A percentile compares a stretch with the other conserved stretches of the same genome.
Conservation (phyloP, 805 yeast species). For the Tetrapisispora arboricola region DNA sequence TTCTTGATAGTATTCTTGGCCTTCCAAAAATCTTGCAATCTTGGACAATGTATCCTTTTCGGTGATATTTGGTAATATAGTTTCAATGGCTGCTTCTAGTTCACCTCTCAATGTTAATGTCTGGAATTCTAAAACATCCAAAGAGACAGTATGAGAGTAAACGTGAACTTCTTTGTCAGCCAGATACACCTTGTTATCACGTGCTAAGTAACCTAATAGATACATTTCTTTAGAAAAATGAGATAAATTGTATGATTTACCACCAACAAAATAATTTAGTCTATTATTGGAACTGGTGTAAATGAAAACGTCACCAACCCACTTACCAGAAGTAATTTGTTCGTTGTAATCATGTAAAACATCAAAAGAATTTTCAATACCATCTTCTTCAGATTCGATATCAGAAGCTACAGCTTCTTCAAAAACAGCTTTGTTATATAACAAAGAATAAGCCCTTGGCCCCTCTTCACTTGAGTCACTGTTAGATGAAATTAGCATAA, state of each 20-base stretch:
- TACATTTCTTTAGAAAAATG: conserved; percentile 86
- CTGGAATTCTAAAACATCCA: conserved; percentile 88
- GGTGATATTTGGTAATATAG: conserved; percentile 48
- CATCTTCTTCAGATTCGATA: conserved; percentile 65
- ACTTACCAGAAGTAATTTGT: conserved; percentile 74
- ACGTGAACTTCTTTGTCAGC: conserved; percentile 86
- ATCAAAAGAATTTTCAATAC: conserved; percentile 78
- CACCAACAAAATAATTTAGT: conserved; percentile 90
- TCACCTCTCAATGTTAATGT: conserved; percentile 94
- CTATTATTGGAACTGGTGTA: conserved; percentile 83
- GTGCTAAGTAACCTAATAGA: conserved; percentile 78
- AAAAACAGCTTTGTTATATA: conserved; percentile 59
- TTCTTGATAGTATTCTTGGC: conserved; percentile 77
- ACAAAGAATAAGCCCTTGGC: conserved; percentile 60
- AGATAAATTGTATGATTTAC: conserved; percentile 80
- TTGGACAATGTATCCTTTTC: conserved; percentile 54
- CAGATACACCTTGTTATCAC: conserved; percentile 82
- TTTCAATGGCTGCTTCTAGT: conserved; percentile 64
- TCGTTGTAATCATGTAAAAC: conserved; percentile 77
- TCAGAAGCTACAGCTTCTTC: conserved; percentile 51
- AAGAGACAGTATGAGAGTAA: conserved; percentile 67
- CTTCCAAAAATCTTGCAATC: conserved; percentile 86
- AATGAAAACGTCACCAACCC: conserved; percentile 96
- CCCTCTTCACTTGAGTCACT: conserved; percentile 19
- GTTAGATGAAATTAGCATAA: conserved; percentile 61